These are phyloP conservation scores for Akebia trifoliata DNA, from an alignment of 164 flowering plant species.

Conservation along the genomic window DNA sequence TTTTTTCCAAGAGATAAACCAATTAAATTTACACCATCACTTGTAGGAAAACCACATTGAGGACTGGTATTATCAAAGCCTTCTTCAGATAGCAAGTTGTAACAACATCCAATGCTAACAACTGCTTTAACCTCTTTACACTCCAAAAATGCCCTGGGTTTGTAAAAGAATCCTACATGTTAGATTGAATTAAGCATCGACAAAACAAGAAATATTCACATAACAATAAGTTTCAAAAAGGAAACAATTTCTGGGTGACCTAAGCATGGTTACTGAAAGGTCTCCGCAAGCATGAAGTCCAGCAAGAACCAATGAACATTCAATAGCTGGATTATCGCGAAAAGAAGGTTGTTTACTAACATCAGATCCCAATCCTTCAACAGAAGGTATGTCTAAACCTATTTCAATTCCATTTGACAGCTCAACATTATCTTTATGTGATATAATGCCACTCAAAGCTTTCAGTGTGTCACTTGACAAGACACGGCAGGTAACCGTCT, in stretches of 20 bases:
- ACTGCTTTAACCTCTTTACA: slow-evolving; percentile 73
- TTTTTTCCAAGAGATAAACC: slow-evolving; percentile 59
- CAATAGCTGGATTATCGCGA: slow-evolving; percentile 1
- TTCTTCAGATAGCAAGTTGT: slow-evolving; percentile 76
- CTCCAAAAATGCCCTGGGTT: slow-evolving; percentile 61
- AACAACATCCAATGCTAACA: slow-evolving; percentile 89
- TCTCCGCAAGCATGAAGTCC: slow-evolving; percentile 99
- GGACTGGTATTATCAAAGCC: slow-evolving; percentile 18
- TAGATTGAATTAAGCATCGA: slow-evolving; percentile 7
- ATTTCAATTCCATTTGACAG: slow-evolving; percentile 13
- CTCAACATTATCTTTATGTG: slow-evolving; percentile 20
- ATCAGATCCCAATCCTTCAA: slow-evolving; percentile 14
- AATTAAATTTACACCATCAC: slow-evolving; percentile 42
- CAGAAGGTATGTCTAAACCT: slow-evolving; percentile 5
- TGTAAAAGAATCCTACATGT: slow-evolving; percentile 3
- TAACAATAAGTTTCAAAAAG: too few species aligned
- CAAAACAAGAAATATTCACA: too few species aligned
- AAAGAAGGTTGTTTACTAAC: slow-evolving; percentile 9
- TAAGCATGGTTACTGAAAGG: slow-evolving; percentile 88
- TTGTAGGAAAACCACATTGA: slow-evolving; percentile 71
- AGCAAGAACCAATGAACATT: slow-evolving; percentile 62
- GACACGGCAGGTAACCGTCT: slow-evolving; percentile 61
- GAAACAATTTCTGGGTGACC: too few species aligned
- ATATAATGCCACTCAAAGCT: slow-evolving; percentile 29
- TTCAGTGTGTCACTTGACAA: slow-evolving; percentile 56